Conservation (phyloP, 331 rosid genomes). For the Rhamnella rubrinervis region DNA sequence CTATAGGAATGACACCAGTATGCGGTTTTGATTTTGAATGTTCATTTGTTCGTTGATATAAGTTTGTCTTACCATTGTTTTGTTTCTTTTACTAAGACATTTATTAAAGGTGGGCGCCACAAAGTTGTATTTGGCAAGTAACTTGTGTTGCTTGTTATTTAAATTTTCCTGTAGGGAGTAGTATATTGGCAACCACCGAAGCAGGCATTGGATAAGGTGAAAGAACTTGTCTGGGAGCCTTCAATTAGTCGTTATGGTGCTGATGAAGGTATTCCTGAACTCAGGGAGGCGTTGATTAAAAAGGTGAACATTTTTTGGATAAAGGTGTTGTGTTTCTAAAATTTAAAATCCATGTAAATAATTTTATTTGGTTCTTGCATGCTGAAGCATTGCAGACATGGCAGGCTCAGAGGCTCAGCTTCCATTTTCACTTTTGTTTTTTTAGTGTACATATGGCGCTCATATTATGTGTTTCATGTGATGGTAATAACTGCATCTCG, state of each 20-base stretch:
- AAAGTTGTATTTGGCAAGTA: slow-evolving; percentile 11
- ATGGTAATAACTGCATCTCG: background rate
- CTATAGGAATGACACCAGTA: background rate
- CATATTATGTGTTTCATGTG: background rate
- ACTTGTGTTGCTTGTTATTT: slow-evolving; percentile 21
- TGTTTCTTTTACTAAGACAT: too few relatives aligned
- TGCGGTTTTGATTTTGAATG: too few relatives aligned
- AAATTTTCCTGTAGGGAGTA: slow-evolving; percentile 58
- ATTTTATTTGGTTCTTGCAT: background rate
- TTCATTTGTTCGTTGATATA: background rate
- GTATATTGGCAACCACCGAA: slow-evolving; percentile 93
- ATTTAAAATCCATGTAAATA: background rate
- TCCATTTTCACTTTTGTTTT: slow-evolving; percentile 1
- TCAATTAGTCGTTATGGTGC: slow-evolving; percentile 81
- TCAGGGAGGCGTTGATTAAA: slow-evolving; percentile 57
- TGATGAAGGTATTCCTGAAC: slow-evolving; percentile 88
- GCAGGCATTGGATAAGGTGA: slow-evolving; percentile 73
- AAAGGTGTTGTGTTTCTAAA: background rate
- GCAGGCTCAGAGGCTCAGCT: background rate
- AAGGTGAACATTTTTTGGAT: slow-evolving; percentile 48
- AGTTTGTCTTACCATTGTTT: too few relatives aligned
- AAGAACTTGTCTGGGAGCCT: slow-evolving; percentile 79
- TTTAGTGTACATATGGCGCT: background rate
- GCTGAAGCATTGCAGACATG: background rate
- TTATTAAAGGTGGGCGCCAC: too few relatives aligned